Evolutionary conservation across 108 stramenopile species (phyloP), one percentile per base, ranked within the genome.

Genomic region (Nitzschia inconspicua): DNA sequence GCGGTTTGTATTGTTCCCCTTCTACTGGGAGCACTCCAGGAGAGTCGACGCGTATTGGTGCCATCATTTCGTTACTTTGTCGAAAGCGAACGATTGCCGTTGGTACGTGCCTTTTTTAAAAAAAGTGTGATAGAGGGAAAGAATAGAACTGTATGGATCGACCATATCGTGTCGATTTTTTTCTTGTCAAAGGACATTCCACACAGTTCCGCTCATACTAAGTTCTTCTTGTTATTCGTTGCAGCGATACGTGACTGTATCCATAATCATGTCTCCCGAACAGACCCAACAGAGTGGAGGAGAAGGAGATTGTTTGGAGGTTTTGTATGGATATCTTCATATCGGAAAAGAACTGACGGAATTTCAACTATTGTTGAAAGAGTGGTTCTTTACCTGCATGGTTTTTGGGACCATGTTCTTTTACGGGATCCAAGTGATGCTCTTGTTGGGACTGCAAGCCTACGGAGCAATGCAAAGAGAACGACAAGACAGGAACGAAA

Each of bases 301-400:
- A n/a, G n/a, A n/a, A n/a, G 70, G 63, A 24, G 50, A 76, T 40
- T 66, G 60, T 41, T 62, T 83, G 27, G 74, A 83, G 51, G 75
- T 83, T 57, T 65, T 63, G 2, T 40, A 47, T n/a, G 82, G 76
- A 14, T 70, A 75, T 39, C 57, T 93, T 19, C 60, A 77, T 3
- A 88, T 88, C 30, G 91, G 88, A 22, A 80, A 83, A 47, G 86
- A 89, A 57, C 70, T 88, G 57, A 73, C 70, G 13, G 37, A 49
- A 24, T 47, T 89, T 29, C 88, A 89, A 67, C 35, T 50, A 23
- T 56, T 86, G 13, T 47, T 89, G 19, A 75, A 70, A 23, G 76
- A 80, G 18, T 86, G 83, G 84, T 83, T 72, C 57, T 93, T 79
- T 47, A 68, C 73, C 13, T 86, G 74, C 60, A 73, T 67, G 47